Base-by-base conservation (phyloP, 768 basidiomycete genomes). In the Flagelloscypha sp. region DNA sequence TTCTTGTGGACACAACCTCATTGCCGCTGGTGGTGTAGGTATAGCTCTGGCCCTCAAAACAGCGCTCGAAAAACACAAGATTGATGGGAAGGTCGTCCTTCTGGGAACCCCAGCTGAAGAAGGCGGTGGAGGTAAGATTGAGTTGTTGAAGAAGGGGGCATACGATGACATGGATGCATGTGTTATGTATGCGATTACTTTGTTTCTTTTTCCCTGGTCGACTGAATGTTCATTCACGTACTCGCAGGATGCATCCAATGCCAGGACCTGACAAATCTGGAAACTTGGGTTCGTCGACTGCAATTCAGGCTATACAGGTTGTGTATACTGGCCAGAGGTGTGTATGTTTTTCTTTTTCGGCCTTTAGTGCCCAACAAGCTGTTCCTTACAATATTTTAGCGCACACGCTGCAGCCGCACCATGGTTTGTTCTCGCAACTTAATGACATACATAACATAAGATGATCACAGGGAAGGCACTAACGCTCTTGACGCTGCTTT, bases 401-500 rank as follows among this genome's bases (percentile, higher is more conserved):
- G 83, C 84, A 5, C 85, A 87, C 47, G 85, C 85, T 11, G 79
- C 77, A n/a, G 71, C 68, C 22, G 73, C 82, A 8, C 87, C 87
- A 3, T 90, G 88, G 77, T 70, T 48, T 36, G 55, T 46, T 29
- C 28, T 21, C 37, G 35, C 25, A 38, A 30, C 19, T 18, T 30
- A 19, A 31, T 6, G 20, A 35, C 13, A 29, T 15, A 4, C 19
- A 17, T n/a, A 35, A 35, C 22, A 30, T 35, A 10, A 16, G 28
- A 24, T 24, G 13, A 23, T 35, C 7, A 25, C 16, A 72, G 72
- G 83, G 84, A 92, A 55, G 88, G 82, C 16, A 72, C 70, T 27
- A 92, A 92, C 49, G 86, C 88, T 9, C 70, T 88, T 28, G 90
- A 93, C 49, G 90, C 90, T 1, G 88, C 88, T 1, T 83, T 90